Evolutionary conservation across 176 grass and related monocot genomes (phyloP), one percentile per base, ranked within the genome.

Genomic region (Coix lacrymajobi): DNA sequence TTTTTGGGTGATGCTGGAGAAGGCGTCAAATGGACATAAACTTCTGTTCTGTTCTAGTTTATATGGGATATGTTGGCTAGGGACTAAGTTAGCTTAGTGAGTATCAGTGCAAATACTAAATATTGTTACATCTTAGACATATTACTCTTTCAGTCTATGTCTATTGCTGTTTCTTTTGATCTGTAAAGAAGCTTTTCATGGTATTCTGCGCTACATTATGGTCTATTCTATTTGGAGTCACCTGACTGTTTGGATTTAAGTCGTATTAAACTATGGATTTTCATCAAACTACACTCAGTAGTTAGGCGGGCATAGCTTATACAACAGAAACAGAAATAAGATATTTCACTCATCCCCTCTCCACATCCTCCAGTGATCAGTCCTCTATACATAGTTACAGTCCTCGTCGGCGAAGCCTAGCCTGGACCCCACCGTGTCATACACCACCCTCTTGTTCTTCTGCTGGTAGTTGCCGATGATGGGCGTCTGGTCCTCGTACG

Each of bases 401-500:
- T 77, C 70, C 80, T 98, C 96, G 49, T 93, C 84, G 1, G 91
- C 92, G 83, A 98, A 95, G 11, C 96, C 96, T 25, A 98, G 25
- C 68, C 76, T 87, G n/a, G 91, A 91, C 1, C 82, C 67, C 49
- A 78, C 51, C 7, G 91, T 93, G 79, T 98, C 96, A 66, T 95
- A 98, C 56, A 98, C 84, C 11, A 95, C 82, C 87, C 96, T 95
- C 68, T 93, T 92, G 80, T 95, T 98, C 89, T 93, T 98, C 87
- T 95, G 96, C 77, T 98, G 96, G 78, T 98, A 95, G 79, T 95
- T 98, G 19, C 96, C 96, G 13, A 98, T 83, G 77, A 95, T 98
- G 5, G 89, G 92, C 34, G 71, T 75, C 75, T 95, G 82, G 82
- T 95, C 96, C 73, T 98, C 96, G n/a, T 88, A 91, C 4, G 87